Evolutionary conservation across 2,329 filamentous ascomycete genomes (phyloP), one percentile per base, ranked within the genome.

Genomic region (Colletotrichum liriopes): DNA sequence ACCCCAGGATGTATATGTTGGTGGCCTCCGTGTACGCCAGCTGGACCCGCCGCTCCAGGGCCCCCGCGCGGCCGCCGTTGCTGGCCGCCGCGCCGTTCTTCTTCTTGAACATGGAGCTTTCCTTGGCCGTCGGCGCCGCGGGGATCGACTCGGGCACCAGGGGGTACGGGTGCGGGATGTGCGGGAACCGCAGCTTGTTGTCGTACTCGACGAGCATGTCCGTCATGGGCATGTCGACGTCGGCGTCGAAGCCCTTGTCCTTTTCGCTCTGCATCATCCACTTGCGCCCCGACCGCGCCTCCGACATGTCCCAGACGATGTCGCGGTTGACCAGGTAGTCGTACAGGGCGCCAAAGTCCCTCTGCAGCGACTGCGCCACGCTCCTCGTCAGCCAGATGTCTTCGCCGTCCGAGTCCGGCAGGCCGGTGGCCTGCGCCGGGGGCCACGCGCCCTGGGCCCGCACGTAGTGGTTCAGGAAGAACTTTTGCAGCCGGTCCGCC

Each of bases 281-380:
- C 77, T 92, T 92, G 51, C 90, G 87, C 23, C 88, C 87, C 4
- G 88, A 86, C 0, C 89, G 84, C 59, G 89, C 89, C 77, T 92
- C 90, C 0, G 87, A 87, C 26, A 86, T 86, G 67, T 92, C 90
- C 90, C 92, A 94, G 0, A 87, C 78, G 5, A 93, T 86, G 58
- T 93, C 89, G 6, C 90, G 87, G 78, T 93, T 89, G 20, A 94
- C 91, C 1, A 93, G 82, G 73, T 92, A 93, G 76, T 93, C 91
- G 76, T 94, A 94, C 1, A 94, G 82, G 0, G 90, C 88, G 2
- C 90, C 89, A 76, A 94, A 93, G 74, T 93, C 92, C 41, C 83
- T 84, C 74, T 92, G 90, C n/a, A 94, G 78, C 3, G 83, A 84
- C 58, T 86, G 84, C 1, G 86, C 86, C 23, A 93, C 78, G 3